A percentile compares a stretch with the other conserved stretches of the same genome.
phyloP scores from a whole-genome alignment of 805 yeast species.

The Candida quercuum region DNA sequence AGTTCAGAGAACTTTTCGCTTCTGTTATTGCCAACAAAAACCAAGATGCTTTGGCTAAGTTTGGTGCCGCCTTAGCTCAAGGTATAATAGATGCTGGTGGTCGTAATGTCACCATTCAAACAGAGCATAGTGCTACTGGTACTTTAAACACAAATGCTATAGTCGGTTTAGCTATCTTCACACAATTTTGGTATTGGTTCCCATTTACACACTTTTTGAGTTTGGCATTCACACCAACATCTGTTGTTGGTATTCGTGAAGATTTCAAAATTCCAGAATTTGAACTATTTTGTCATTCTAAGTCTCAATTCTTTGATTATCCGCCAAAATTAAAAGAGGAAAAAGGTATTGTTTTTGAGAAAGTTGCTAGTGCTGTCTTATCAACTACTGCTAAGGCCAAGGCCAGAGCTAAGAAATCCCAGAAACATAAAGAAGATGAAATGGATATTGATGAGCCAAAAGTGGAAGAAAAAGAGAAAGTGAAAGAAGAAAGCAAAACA shows the following conservation, averaged over 20 bases:
- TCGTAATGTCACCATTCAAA: conserved; percentile 88
- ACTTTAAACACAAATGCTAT: conserved; percentile 87
- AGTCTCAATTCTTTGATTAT: conserved; percentile 74
- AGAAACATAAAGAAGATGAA: conserved; percentile 46
- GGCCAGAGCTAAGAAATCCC: conserved; percentile 75
- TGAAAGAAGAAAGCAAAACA: conserved; percentile 6
- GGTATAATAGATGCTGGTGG: conserved; percentile 99
- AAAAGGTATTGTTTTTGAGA: conserved; percentile 79
- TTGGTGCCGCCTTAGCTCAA: conserved; percentile 95
- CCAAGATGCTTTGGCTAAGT: conserved; percentile 95
- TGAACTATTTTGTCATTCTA: conserved; percentile 73
- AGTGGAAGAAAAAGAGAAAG: conserved; percentile 20
- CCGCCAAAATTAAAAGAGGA: conserved; percentile 84
- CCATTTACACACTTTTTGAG: conserved; percentile 92
- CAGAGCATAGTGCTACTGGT: conserved; percentile 85
- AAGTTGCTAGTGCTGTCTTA: conserved; percentile 86
- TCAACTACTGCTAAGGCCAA: conserved; percentile 94
- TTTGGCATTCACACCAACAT: conserved; percentile 88
- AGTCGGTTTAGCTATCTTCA: conserved; percentile 84
- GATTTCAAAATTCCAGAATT: conserved; percentile 86
- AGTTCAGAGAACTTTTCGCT: conserved; percentile 68
- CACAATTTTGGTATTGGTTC: conserved; percentile 98
- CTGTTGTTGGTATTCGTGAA: conserved; percentile 78
- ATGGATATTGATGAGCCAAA: conserved; percentile 37
- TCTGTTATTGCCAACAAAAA: conserved; percentile 80